Evolutionary conservation across 768 basidiomycete genomes (phyloP), one percentile per base, ranked within the genome.

Genomic region (Cubamyces sp.): DNA sequence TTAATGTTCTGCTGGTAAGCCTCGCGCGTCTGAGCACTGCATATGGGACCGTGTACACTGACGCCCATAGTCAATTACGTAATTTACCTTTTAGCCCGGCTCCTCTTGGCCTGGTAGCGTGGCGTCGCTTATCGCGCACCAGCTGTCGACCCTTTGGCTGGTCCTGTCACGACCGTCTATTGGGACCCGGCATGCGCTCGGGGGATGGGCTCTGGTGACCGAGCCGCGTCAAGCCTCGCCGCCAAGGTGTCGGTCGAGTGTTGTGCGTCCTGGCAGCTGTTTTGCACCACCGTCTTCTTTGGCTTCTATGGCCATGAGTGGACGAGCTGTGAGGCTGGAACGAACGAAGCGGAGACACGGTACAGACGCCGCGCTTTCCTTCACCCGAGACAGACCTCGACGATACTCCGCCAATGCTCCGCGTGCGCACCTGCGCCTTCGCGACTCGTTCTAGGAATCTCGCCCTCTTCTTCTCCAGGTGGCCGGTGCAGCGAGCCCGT

Each of bases 21-120:
- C 34, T 34, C 34, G 34, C 34, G 34, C 34, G 34, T 34, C 54
- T 16, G 42, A 5, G 34, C n/a, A 16, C 42, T 18, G 54, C 25
- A 28, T 21, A 30, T 37, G 37, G 37, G 49, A 41, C 51, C 40
- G 40, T 26, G 15, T 9, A 51, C 57, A 59, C 57, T 51, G 57
- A 30, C 57, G 57, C 57, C 57, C 57, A 59, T 59, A 59, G 18
- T 34, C 15, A 14, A 25, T 59, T 59, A 59, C 57, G 57, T 59
- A 59, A 59, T 51, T 8, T 5, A 6, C 39, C 28, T 2, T 7
- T 18, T 21, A 25, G 14, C n/a, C 46, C 21, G 21, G 16, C 14
- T 16, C 9, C 25, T 26, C 25, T 28, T 25, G 16, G 43, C n/a
- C 43, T 19, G 43, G 18, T 14, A 12, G 19, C 12, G n/a, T 46